A percentile compares a stretch with the other conserved stretches of the same genome.
Evolutionary conservation across 805 yeast species (phyloP).

Genomic region (Naumovozyma castellii): DNA sequence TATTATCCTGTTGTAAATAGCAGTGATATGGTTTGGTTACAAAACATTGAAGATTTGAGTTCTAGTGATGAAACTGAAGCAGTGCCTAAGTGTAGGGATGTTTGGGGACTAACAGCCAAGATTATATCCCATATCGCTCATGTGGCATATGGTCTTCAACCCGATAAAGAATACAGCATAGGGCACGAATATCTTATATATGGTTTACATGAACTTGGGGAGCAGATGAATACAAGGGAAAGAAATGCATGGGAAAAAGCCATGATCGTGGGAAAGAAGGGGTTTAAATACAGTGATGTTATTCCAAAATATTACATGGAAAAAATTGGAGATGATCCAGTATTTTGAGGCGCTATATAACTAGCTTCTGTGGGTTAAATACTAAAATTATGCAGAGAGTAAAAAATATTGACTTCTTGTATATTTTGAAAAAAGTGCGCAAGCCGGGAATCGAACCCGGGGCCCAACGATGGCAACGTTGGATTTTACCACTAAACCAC

Average conservation of each 20-base stretch:
- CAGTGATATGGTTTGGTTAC: slow-evolving; percentile 56
- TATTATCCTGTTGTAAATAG: slow-evolving; percentile 46
- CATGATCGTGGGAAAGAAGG: slow-evolving; percentile 36
- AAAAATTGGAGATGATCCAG: no score
- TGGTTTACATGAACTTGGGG: slow-evolving; percentile 44
- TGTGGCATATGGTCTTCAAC: slow-evolving; percentile 36
- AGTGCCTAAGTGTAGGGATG: slow-evolving; percentile 44
- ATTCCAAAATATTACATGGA: slow-evolving; percentile 23
- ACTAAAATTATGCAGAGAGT: no score
- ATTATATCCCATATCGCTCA: slow-evolving; percentile 63
- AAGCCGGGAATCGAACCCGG: slow-evolving; percentile 30
- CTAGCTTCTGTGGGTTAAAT: no score
- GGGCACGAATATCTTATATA: slow-evolving; percentile 55
- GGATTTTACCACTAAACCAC: slow-evolving; percentile 1
- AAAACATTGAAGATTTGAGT: slow-evolving; percentile 49
- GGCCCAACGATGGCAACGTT: slow-evolving; percentile 12
- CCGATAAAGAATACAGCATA: slow-evolving; percentile 1
- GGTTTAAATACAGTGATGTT: slow-evolving; percentile 26
- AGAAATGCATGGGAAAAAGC: slow-evolving; percentile 47
- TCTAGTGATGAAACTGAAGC: slow-evolving; percentile 41
- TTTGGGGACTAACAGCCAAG: slow-evolving; percentile 80
- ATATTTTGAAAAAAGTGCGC: slow-evolving; percentile 17
- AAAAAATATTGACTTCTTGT: no score
- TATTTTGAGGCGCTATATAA: no score
- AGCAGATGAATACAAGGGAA: slow-evolving; percentile 40